Base-by-base conservation (phyloP, 2,329 filamentous ascomycete species). In the Hypoxylon sp. region DNA sequence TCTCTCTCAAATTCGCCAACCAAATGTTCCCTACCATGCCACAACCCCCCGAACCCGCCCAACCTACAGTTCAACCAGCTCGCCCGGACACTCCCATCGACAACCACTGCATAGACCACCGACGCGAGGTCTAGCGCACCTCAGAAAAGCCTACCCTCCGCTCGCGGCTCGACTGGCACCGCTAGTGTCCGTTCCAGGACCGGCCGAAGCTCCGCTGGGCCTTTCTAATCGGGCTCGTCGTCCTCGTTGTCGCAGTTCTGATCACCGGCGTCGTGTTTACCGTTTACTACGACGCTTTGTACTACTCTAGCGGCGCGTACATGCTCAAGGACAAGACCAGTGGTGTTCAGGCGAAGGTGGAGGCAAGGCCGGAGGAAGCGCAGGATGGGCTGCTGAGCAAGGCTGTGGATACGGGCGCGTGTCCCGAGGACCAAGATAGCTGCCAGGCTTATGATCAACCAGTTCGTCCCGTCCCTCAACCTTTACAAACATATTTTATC, bases 211-310 rank as follows among this genome's bases (percentile, higher is more conserved):
- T 74, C 25, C 69, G 72, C 36, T 72, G 71, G 71, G 62, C 61
- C 2, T 60, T 71, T 17, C 59, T 71, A 1, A 58, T 68, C 41
- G 63, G 64, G 23, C 60, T 74, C 19, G 72, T 62, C 21, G 46
- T 72, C 14, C 21, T 72, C 46, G 68, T 74, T n/a, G 19, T 70
- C 51, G 67, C 65, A 10, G 63, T 74, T 25, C 56, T 74, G 45
- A 58, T 74, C 60, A 52, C 63, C 19, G 73, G 69, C 63, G 67
- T 74, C 60, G 71, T 74, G 9, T 69, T 70, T 55, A 68, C 72
- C 28, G 69, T 68, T 9, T 67, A 71, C 48, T 75, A 75, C 68
- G 67, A 72, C 45, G 50, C 62, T 43, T 17, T 63, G 46, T 72
- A 69, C 59, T 73, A 71, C 30, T 68, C 67, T 5, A 60, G 55